A percentile compares a stretch with the other conserved stretches of the same genome.
phyloP scores from a whole-genome alignment of 768 basidiomycete genomes.

The Strobilomyces confusus region DNA sequence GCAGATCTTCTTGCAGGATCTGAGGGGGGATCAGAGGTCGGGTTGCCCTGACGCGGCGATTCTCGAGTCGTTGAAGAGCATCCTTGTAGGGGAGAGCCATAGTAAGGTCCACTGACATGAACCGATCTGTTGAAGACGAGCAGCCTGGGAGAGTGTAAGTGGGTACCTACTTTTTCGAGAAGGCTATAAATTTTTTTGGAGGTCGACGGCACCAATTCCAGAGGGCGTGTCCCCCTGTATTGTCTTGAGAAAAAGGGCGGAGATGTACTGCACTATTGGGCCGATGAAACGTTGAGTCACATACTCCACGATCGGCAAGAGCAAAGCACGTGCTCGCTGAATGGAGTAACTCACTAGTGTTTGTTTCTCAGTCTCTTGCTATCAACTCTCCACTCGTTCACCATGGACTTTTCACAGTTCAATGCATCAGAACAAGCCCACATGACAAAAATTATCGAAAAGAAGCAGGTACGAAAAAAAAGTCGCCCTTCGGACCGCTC shows the following conservation, averaged over 20 bases:
- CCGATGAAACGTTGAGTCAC: background rate
- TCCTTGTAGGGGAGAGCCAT: slow-evolving; percentile 78
- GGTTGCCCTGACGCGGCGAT: slow-evolving; percentile 80
- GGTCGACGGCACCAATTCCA: slow-evolving; percentile 11
- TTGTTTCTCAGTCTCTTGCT: background rate
- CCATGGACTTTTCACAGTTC: slow-evolving; percentile 90
- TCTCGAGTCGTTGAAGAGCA: slow-evolving; percentile 77
- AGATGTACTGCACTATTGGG: background rate
- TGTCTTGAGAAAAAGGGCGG: background rate
- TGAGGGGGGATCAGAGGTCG: slow-evolving; percentile 92
- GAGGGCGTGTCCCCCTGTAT: background rate
- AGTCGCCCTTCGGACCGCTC: background rate
- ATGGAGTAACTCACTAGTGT: background rate
- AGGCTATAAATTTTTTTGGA: slow-evolving; percentile 14
- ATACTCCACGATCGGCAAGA: slow-evolving; percentile 7
- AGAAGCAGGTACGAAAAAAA: slow-evolving; percentile 74
- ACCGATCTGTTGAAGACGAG: slow-evolving; percentile 19
- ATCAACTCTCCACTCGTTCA: slow-evolving; percentile 6
- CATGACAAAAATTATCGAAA: slow-evolving; percentile 92
- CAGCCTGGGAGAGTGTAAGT: background rate
- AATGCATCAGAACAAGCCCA: slow-evolving; percentile 93
- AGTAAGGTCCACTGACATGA: slow-evolving; percentile 38
- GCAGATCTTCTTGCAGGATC: slow-evolving; percentile 92
- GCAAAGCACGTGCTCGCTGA: slow-evolving; percentile 6
- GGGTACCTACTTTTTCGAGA: slow-evolving; percentile 18